These are phyloP conservation scores for Backusella westeae DNA, from an alignment of 192 early-diverging fungal genomes.

Conservation along the genomic window DNA sequence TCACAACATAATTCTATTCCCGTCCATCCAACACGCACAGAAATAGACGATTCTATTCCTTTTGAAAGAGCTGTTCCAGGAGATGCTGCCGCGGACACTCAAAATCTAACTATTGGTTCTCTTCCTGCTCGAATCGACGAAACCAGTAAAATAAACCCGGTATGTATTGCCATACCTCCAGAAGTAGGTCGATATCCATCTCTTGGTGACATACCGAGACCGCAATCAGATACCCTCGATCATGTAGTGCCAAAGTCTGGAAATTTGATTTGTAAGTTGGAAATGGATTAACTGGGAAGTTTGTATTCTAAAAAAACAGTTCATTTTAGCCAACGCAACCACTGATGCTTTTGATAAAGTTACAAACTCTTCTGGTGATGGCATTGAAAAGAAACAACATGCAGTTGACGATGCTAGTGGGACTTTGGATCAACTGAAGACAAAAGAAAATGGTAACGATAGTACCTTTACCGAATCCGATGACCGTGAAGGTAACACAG, in stretches of 20 bases:
- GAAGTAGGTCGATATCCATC: background rate
- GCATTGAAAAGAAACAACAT: background rate
- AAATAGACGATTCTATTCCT: background rate
- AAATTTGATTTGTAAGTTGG: background rate
- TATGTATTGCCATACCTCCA: background rate
- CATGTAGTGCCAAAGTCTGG: background rate
- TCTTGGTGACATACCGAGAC: background rate
- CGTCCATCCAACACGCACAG: background rate
- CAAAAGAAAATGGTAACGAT: background rate
- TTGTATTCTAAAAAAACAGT: background rate
- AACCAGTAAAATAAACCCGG: background rate
- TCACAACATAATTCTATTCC: background rate
- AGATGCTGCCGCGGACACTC: background rate
- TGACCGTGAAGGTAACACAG: background rate
- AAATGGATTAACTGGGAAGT: background rate
- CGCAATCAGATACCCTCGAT: background rate
- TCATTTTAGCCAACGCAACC: background rate
- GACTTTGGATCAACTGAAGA: background rate
- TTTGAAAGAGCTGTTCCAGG: background rate
- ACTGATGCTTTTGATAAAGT: background rate
- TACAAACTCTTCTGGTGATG: background rate
- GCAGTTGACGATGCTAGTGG: background rate
- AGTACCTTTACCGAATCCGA: background rate
- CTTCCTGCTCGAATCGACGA: background rate
- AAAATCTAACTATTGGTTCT: background rate